Evolutionary conservation across 495 filamentous ascomycete species (phyloP), one percentile per base, ranked within the genome.

Genomic region (Alectoria sarmentosa): DNA sequence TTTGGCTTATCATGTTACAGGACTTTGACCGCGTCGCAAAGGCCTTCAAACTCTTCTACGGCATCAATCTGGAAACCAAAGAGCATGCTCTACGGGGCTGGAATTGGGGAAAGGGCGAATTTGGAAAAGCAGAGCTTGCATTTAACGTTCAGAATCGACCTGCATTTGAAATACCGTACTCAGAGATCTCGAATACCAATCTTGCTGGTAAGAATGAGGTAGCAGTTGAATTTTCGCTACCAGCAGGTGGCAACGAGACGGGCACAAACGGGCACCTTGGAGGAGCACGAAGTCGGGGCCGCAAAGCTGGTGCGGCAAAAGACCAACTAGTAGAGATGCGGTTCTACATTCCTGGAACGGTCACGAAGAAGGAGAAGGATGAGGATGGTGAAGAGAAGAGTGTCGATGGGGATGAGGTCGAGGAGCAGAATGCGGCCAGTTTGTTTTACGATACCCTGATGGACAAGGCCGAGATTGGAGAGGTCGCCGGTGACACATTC

Each of bases 31-130:
- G 95, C 57, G 73, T 97, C 46, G 83, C 79, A 76, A 96, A 96
- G 71, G 83, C 90, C 65, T 94, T 99, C 81, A 97, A 96, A 76
- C 85, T 89, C 68, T 98, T 92, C 88, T 99, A 98, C 76, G 92
- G 90, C 72, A 84, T 92, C 71, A 95, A 88, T 72, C 79, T 99
- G 59, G 92, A 97, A 69, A 87, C 85, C 70, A 88, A 89, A 74
- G 95, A 98, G 74, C 94, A 98, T 74, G 90, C 93, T 8, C 80
- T 99, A 54, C 89, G 94, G 66, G 95, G 95, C 44, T 99, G 95
- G 95, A 99, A 98, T 73, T 99, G 95, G 95, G 95, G 95, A 65
- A 99, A 98, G 76, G 90, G 88, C 63, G 95, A 99, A 72, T 97
- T 99, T 72, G 87, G 88, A 66, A 96, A 98, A 74, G 87, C 90